These are phyloP conservation scores for Mycena galopus DNA, from an alignment of 768 basidiomycete species.

Conservation along the genomic window DNA sequence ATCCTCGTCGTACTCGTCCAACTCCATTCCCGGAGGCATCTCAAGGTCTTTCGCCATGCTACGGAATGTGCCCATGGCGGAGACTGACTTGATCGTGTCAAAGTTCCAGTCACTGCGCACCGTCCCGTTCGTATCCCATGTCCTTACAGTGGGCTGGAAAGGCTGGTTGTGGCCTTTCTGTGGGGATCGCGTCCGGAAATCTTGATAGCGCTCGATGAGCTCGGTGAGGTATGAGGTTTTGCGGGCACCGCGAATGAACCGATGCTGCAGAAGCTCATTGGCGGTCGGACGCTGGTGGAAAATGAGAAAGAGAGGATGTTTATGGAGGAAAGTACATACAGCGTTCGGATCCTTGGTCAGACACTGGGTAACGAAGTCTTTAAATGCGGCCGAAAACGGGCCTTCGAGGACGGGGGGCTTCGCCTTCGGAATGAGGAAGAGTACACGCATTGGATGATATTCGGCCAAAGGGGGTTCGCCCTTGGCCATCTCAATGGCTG, in stretches of 20 bases:
- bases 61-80: slow-evolving; percentile 83
- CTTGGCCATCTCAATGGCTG: slow-evolving; percentile 97
- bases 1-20: slow-evolving; percentile 61
- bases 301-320: slow-evolving; percentile 33
- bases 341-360: slow-evolving; percentile 91
- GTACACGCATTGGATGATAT: slow-evolving; percentile 98
- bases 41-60: slow-evolving; percentile 77
- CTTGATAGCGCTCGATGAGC: slow-evolving; percentile 89
- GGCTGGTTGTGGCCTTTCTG: slow-evolving; percentile 63
- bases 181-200: slow-evolving; percentile 75
- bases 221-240: slow-evolving; percentile 89
- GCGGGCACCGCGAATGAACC: slow-evolving; percentile 88
- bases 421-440: slow-evolving; percentile 98
- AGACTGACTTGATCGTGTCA: slow-evolving; percentile 81
- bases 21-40: slow-evolving; percentile 68
- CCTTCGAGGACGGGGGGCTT: slow-evolving; percentile 94
- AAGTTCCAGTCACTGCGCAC: slow-evolving; percentile 97
- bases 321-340: slow-evolving; percentile 57
- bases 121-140: slow-evolving; percentile 82
- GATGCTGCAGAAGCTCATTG: slow-evolving; percentile 92
- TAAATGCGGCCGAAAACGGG: slow-evolving; percentile 86
- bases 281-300: slow-evolving; percentile 84
- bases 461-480: slow-evolving; percentile 97
- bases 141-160: slow-evolving; percentile 69
- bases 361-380: slow-evolving; percentile 92